These are phyloP conservation scores for Grammothele lineata DNA, from an alignment of 768 basidiomycete species.

Conservation along the genomic window DNA sequence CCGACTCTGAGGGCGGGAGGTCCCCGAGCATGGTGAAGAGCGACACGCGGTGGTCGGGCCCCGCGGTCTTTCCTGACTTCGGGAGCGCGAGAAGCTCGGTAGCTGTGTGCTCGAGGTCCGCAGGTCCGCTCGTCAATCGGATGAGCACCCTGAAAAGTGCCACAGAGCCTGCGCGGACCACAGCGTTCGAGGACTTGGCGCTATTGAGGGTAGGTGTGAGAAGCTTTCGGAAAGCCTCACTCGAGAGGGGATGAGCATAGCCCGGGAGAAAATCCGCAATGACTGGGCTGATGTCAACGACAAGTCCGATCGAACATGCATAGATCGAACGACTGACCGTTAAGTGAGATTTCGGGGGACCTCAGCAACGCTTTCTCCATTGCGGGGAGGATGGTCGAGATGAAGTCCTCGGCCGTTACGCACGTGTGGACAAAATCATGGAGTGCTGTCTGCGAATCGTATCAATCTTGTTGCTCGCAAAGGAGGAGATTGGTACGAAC, in stretches of 20 bases:
- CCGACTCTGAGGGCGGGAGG: slow-evolving; percentile 43
- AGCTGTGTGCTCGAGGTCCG: slow-evolving; percentile 43
- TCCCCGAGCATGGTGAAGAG: slow-evolving; percentile 74
- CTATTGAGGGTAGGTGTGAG: slow-evolving; percentile 58
- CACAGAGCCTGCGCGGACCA: slow-evolving; percentile 53
- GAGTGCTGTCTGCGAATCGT: slow-evolving; percentile 40
- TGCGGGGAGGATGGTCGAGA: slow-evolving; percentile 53
- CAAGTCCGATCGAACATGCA: no score
- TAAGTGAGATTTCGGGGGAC: slow-evolving; percentile 75
- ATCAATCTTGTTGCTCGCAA: slow-evolving; percentile 13
- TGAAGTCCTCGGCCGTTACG: slow-evolving; percentile 49
- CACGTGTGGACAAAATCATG: slow-evolving; percentile 57
- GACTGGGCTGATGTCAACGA: slow-evolving; percentile 31
- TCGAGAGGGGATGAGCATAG: slow-evolving; percentile 47
- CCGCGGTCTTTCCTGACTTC: slow-evolving; percentile 79
- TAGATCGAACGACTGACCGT: slow-evolving; percentile 40
- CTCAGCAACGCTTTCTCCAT: slow-evolving; percentile 80
- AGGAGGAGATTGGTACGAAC: slow-evolving; percentile 34
- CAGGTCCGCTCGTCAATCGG: slow-evolving; percentile 29
- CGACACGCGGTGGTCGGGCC: slow-evolving; percentile 78
- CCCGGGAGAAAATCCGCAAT: slow-evolving; percentile 54
- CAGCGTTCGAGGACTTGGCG: slow-evolving; percentile 68
- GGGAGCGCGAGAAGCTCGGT: slow-evolving; percentile 72
- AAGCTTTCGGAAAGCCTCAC: slow-evolving; percentile 46
- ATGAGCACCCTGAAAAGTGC: slow-evolving; percentile 51